Evolutionary conservation across 441 rosid genomes (phyloP).

Genomic region (Lagerstroemia fauriei): DNA sequence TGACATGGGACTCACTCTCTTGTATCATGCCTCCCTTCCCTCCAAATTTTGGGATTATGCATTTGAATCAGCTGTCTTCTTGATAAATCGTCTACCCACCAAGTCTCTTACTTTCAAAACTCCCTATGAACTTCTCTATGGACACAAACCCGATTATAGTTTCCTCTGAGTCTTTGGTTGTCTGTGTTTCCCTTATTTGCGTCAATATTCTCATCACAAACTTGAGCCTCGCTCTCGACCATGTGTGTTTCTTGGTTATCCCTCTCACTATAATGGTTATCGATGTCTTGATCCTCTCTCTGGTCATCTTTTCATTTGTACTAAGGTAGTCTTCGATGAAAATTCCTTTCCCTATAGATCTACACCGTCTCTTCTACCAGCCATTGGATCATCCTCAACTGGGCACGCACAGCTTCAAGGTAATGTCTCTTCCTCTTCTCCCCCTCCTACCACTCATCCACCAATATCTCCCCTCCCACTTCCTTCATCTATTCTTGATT

Average conservation of each 20-base stretch:
- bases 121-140: not conserved
- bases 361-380: too few relatives aligned
- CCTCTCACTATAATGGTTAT: not conserved
- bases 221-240: too few relatives aligned
- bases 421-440: not conserved
- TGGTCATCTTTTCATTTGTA: not conserved
- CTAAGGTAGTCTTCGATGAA: not conserved
- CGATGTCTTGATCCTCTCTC: not conserved
- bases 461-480: too few relatives aligned
- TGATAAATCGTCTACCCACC: not conserved
- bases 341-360: not conserved
- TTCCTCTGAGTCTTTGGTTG: too few relatives aligned
- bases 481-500: too few relatives aligned
- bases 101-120: not conserved
- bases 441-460: too few relatives aligned
- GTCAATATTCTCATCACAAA: too few relatives aligned
- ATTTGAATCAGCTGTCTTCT: not conserved
- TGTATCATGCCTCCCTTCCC: not conserved
- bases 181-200: too few relatives aligned
- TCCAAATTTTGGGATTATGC: not conserved
- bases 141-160: not conserved
- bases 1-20: slow-evolving; percentile 2
- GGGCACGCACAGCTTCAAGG: not conserved
- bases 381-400: not conserved
- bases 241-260: slow-evolving; percentile 4